Percentiles rank a stretch among this genome's conserved stretches.
Conservation (phyloP, 768 basidiomycete genomes). For the Boletus rex-veris region DNA sequence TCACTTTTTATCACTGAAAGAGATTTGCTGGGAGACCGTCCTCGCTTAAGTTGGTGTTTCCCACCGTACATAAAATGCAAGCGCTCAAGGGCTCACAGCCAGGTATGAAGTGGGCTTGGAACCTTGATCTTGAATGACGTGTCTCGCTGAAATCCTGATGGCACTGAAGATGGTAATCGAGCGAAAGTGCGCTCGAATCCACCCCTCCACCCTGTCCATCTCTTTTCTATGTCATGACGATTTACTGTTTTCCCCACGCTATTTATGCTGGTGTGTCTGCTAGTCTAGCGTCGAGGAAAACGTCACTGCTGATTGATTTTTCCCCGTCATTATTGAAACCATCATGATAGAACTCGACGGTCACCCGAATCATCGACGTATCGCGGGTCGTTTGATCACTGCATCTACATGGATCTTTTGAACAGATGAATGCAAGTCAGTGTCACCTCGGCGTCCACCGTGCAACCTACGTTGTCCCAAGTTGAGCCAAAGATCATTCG, state of each 20-base stretch:
- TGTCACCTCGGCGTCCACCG: not conserved
- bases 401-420: not conserved
- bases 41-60: conserved; percentile 5
- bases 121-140: not conserved
- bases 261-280: conserved; percentile 9
- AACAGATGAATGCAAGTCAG: not conserved
- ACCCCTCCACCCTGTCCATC: too few relatives aligned
- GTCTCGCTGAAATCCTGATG: not conserved
- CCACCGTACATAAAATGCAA: conserved; percentile 2
- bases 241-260: not conserved
- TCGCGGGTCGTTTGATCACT: not conserved
- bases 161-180: not conserved
- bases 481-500: not conserved
- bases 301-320: not conserved
- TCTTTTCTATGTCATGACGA: not conserved
- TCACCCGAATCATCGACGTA: not conserved
- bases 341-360: not conserved
- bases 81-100: not conserved
- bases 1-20: not conserved
- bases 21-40: not conserved
- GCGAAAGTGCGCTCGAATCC: not conserved
- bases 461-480: not conserved
- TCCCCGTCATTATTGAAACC: not conserved
- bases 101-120: not conserved
- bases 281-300: not conserved